Evolutionary conservation across 2,329 filamentous ascomycete species (phyloP).

Genomic region (Sarocladiaceae sp.): DNA sequence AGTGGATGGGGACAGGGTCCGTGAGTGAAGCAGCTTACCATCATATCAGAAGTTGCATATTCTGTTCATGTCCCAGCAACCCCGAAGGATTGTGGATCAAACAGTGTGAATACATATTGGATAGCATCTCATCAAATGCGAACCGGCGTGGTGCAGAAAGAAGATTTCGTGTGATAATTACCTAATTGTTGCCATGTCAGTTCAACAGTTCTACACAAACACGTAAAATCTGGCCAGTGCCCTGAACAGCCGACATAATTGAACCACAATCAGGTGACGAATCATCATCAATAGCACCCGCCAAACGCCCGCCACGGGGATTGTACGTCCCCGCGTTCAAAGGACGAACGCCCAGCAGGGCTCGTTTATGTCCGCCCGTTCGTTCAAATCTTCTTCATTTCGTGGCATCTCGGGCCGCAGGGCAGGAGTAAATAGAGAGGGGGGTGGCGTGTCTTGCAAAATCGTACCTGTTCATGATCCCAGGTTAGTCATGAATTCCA

Average conservation of each 20-base stretch:
- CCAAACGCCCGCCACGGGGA: constrained; percentile 46
- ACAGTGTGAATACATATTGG: constrained; percentile 54
- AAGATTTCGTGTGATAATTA: constrained; percentile 18
- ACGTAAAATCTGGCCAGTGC: neutral
- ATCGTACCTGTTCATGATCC: constrained; percentile 33
- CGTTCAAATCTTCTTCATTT: constrained; percentile 61
- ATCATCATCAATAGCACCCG: constrained; percentile 56
- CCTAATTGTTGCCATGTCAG: constrained; percentile 29
- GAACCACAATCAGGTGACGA: constrained; percentile 56
- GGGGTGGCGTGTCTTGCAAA: too few species aligned
- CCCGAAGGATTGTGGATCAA: constrained; percentile 38
- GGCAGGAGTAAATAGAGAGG: neutral
- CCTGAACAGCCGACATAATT: constrained; percentile 16
- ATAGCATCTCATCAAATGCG: constrained; percentile 39
- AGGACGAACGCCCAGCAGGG: constrained; percentile 37
- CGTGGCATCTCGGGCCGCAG: constrained; percentile 20
- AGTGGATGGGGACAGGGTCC: neutral
- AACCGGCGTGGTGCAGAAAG: neutral
- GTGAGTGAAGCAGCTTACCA: too few species aligned
- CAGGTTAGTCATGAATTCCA: neutral
- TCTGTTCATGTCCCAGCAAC: constrained; percentile 46
- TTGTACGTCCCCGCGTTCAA: constrained; percentile 56
- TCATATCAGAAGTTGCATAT: constrained; percentile 47
- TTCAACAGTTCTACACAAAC: constrained; percentile 13
- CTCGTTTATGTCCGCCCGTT: constrained; percentile 65